These are phyloP conservation scores for Phaseolus lunatus DNA, from an alignment of 306 rosid genomes.

Conservation along the genomic window DNA sequence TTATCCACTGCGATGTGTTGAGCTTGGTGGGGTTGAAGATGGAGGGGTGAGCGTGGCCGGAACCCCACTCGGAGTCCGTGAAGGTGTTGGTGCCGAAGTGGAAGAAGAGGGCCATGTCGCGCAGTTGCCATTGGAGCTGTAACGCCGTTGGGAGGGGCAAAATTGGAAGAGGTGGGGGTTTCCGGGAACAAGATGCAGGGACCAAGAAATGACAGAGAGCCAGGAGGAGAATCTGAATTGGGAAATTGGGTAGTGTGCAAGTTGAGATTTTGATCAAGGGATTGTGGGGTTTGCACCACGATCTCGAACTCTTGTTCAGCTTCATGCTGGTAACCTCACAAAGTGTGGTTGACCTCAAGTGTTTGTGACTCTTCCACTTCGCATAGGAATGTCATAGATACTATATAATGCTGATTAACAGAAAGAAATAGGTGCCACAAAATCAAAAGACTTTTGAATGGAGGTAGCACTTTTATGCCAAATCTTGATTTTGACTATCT, in stretches of 20 bases:
- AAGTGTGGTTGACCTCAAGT: neutral
- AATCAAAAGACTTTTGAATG: no score
- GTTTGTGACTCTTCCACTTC: neutral
- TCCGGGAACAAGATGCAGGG: constrained; percentile 37
- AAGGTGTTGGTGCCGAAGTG: constrained; percentile 96
- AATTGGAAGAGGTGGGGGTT: constrained; percentile 84
- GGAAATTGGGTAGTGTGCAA: constrained; percentile 37
- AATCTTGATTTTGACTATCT: no score
- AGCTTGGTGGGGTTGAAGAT: constrained; percentile 69
- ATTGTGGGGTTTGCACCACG: neutral
- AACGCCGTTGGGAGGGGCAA: constrained; percentile 75
- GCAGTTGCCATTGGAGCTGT: constrained; percentile 89
- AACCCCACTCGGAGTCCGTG: constrained; percentile 86
- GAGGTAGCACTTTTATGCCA: no score
- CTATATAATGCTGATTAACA: no score
- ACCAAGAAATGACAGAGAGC: constrained; percentile 2
- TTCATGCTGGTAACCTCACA: neutral
- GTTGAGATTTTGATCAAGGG: constrained; percentile 29
- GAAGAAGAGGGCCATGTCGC: constrained; percentile 77
- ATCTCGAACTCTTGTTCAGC: neutral
- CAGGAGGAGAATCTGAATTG: constrained; percentile 40
- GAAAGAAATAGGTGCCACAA: no score
- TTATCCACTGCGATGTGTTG: constrained; percentile 83
- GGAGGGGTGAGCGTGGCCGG: constrained; percentile 65
- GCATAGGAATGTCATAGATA: no score